Evolutionary conservation across 306 rosid species (phyloP).

Genomic region (Parietaria judaica): DNA sequence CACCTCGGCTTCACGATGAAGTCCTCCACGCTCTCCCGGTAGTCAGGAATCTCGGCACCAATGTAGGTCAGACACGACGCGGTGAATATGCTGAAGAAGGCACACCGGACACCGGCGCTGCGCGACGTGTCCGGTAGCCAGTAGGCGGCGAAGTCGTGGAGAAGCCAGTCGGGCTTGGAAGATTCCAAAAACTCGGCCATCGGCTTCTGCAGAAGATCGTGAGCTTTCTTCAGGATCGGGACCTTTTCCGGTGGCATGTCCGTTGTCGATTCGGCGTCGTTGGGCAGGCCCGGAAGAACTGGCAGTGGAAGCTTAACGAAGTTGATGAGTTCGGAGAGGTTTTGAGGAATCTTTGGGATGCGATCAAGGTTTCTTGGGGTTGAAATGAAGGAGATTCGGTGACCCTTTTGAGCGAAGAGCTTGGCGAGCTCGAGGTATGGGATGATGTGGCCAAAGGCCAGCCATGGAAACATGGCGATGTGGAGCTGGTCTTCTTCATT

Average conservation of each 20-base stretch:
- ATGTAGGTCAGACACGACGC: not conserved
- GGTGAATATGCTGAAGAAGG: slow-evolving; percentile 5
- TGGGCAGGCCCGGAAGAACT: slow-evolving; percentile 20
- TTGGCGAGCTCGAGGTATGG: slow-evolving; percentile 42
- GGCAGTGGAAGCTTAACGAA: slow-evolving; percentile 38
- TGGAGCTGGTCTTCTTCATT: slow-evolving; percentile 24
- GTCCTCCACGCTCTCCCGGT: slow-evolving; percentile 9
- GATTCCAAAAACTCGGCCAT: slow-evolving; percentile 5
- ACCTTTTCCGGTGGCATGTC: slow-evolving; percentile 9
- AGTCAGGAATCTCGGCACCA: not conserved
- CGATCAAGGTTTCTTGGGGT: slow-evolving; percentile 46
- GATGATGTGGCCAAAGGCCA: slow-evolving; percentile 50
- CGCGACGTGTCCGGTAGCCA: slow-evolving; percentile 15
- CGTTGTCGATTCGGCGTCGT: slow-evolving; percentile 14
- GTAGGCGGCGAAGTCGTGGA: slow-evolving; percentile 18
- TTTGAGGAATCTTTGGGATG: slow-evolving; percentile 35
- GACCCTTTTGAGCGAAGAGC: slow-evolving; percentile 50
- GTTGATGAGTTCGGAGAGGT: slow-evolving; percentile 15
- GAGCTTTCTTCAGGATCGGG: slow-evolving; percentile 16
- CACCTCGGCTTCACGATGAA: slow-evolving; percentile 14
- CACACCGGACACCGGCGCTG: not conserved
- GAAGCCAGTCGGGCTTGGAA: slow-evolving; percentile 17
- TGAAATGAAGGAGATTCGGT: slow-evolving; percentile 33
- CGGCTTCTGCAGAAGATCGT: slow-evolving; percentile 20
- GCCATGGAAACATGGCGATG: slow-evolving; percentile 55